These are phyloP conservation scores for Chalciporus chontae DNA, from an alignment of 768 basidiomycete species.

Conservation along the genomic window DNA sequence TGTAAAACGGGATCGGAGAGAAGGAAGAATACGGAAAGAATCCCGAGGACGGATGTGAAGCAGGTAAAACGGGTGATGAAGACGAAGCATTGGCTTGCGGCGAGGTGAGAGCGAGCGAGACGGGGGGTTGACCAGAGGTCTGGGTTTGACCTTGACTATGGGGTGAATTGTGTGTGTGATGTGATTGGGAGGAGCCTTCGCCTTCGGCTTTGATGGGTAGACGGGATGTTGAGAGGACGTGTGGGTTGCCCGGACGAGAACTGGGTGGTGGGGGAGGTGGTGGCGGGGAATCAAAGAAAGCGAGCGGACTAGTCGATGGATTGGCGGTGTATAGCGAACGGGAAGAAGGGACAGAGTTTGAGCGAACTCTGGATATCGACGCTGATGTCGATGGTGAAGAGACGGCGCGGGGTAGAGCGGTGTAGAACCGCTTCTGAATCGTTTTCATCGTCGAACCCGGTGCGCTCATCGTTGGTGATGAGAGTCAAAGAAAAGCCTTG, in stretches of 20 bases:
- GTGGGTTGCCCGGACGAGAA: constrained; percentile 38
- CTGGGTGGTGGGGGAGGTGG: constrained; percentile 37
- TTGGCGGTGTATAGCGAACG: constrained; percentile 42
- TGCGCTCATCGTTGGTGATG: constrained; percentile 28
- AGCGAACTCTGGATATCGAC: constrained; percentile 39
- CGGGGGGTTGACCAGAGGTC: constrained; percentile 31
- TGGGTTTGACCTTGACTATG: constrained; percentile 36
- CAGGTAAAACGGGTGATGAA: constrained; percentile 27
- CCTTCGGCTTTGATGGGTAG: constrained; percentile 45
- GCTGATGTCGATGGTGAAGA: constrained; percentile 27
- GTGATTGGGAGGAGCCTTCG: constrained; percentile 38
- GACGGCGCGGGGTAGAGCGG: constrained; percentile 38
- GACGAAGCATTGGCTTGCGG: constrained; percentile 33
- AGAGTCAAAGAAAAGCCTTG: neutral
- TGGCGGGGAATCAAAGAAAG: constrained; percentile 40
- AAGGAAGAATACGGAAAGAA: constrained; percentile 37
- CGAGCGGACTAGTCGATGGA: constrained; percentile 28
- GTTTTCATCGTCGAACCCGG: constrained; percentile 45
- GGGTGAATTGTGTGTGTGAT: constrained; percentile 31
- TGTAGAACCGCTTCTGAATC: constrained; percentile 50
- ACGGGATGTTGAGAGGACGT: constrained; percentile 39
- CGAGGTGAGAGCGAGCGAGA: constrained; percentile 44
- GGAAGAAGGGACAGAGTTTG: constrained; percentile 38
- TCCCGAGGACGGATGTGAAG: constrained; percentile 28
- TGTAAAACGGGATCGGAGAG: constrained; percentile 28